phyloP scores from a whole-genome alignment of 1,139 yeast species.

The Taphrina pruni region DNA sequence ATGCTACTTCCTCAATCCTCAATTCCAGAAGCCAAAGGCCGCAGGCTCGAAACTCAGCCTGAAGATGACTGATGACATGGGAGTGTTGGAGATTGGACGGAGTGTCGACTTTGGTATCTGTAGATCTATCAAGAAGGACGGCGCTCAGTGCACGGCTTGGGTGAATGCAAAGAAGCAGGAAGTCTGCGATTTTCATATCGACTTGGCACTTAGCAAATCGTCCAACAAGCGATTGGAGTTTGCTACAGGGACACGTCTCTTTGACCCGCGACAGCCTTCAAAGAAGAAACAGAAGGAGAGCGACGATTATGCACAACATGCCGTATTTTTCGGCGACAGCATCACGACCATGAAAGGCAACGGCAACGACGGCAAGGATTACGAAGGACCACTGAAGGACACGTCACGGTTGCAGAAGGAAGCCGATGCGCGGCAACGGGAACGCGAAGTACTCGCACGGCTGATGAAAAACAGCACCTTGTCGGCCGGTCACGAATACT shows the following conservation, averaged over 20 bases:
- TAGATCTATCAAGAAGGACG: conserved; percentile 57
- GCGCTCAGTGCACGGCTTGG: conserved; percentile 63
- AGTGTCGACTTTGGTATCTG: conserved; percentile 76
- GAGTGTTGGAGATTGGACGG: conserved; percentile 71
- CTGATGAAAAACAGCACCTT: conserved; percentile 17
- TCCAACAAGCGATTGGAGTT: conserved; percentile 46
- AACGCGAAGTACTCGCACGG: conserved; percentile 29
- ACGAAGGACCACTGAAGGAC: conserved; percentile 29
- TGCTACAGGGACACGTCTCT: conserved; percentile 42
- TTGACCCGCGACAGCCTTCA: conserved; percentile 35
- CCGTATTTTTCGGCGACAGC: conserved; percentile 33
- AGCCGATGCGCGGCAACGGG: conserved; percentile 33
- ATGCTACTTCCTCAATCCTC: conserved; percentile 76
- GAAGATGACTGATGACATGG: conserved; percentile 58
- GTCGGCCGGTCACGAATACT: conserved; percentile 35
- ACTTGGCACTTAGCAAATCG: conserved; percentile 61
- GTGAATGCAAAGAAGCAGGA: conserved; percentile 61
- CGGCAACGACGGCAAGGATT: conserved; percentile 1
- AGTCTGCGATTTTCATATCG: conserved; percentile 75
- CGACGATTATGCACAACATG: conserved; percentile 25
- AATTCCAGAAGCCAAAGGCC: conserved; percentile 54
- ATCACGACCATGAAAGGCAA: conserved; percentile 20
- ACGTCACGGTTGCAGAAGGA: conserved; percentile 27
- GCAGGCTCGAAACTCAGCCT: conserved; percentile 58
- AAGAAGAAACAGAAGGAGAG: conserved; percentile 31